Percentiles rank a stretch among this genome's conserved stretches.
phyloP scores from a whole-genome alignment of 331 rosid species.

The Acacia concinna region DNA sequence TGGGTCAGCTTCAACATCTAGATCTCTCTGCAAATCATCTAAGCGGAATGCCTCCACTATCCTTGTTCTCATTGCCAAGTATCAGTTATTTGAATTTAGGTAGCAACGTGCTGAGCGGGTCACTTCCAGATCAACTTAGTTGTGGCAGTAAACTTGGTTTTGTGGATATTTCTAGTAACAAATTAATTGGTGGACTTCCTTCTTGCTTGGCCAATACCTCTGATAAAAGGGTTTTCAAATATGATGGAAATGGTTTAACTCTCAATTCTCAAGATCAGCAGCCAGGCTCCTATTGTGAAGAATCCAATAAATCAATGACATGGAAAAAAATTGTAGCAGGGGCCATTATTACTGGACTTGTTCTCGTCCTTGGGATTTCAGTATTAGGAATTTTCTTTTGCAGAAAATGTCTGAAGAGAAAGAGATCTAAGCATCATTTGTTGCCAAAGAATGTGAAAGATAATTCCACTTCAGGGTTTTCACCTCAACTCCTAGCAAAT shows the following conservation, averaged over 20 bases:
- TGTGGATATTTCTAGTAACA: conserved; percentile 76
- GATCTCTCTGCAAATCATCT: conserved; percentile 70
- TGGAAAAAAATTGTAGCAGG: conserved; percentile 39
- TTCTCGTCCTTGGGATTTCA: conserved; percentile 49
- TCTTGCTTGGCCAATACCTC: conserved; percentile 62
- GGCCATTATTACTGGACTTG: conserved; percentile 45
- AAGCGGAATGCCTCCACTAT: conserved; percentile 53
- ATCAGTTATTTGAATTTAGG: conserved; percentile 70
- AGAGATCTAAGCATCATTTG: conserved; percentile 27
- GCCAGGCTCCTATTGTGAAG: conserved; percentile 51
- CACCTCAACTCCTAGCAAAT: conserved; percentile 62
- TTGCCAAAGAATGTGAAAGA: conserved; percentile 53
- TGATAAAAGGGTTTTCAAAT: conserved; percentile 51
- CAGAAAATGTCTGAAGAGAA: conserved; percentile 41
- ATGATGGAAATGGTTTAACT: conserved; percentile 65
- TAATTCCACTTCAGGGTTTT: conserved; percentile 47
- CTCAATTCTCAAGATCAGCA: conserved; percentile 50
- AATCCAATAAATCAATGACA: conserved; percentile 34
- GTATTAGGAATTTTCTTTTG: conserved; percentile 44
- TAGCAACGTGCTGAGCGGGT: conserved; percentile 58
- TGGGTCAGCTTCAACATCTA: conserved; percentile 75
- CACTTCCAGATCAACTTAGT: conserved; percentile 45
- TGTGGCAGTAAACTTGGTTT: conserved; percentile 72
- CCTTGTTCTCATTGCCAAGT: conserved; percentile 61
- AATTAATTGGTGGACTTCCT: conserved; percentile 67